A percentile compares a stretch with the other conserved stretches of the same genome.
phyloP scores from a whole-genome alignment of 2,329 filamentous ascomycete species.

The Calonectria montana region DNA sequence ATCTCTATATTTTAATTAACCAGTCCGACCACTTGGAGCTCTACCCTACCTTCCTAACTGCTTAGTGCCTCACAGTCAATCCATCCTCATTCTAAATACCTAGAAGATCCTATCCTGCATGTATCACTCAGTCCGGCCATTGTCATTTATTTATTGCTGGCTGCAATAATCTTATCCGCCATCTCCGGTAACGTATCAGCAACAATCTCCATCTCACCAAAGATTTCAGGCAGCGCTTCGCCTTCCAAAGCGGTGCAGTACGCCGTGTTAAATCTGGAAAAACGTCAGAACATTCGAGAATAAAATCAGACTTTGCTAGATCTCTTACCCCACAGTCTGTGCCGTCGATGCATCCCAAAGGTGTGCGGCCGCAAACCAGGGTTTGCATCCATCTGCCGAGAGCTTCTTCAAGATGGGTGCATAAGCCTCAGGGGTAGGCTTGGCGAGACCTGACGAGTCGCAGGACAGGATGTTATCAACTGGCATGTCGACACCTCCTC shows the following conservation, averaged over 20 bases:
- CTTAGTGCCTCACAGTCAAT: not conserved
- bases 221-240: slow-evolving; percentile 30
- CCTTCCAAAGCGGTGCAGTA: slow-evolving; percentile 34
- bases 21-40: not conserved
- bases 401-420: slow-evolving; percentile 31
- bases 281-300: not conserved
- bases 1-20: not conserved
- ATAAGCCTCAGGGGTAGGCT: slow-evolving; percentile 35
- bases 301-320: not conserved
- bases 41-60: not conserved
- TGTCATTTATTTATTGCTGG: slow-evolving; percentile 7
- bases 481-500: slow-evolving; percentile 30
- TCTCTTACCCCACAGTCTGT: slow-evolving; percentile 32
- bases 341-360: slow-evolving; percentile 36
- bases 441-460: slow-evolving; percentile 31
- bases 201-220: slow-evolving; percentile 38
- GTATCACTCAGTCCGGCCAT: not conserved
- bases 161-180: slow-evolving; percentile 32
- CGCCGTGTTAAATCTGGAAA: slow-evolving; percentile 28
- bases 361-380: slow-evolving; percentile 36
- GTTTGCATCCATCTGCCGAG: slow-evolving; percentile 22
- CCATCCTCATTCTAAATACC: not conserved
- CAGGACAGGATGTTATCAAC: slow-evolving; percentile 30
- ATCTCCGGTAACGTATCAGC: slow-evolving; percentile 28
- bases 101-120: not conserved